A percentile compares a stretch with the other conserved stretches of the same genome.
Evolutionary conservation across 208 protist species (phyloP).

Genomic region (Acanthamoeba healyi): DNA sequence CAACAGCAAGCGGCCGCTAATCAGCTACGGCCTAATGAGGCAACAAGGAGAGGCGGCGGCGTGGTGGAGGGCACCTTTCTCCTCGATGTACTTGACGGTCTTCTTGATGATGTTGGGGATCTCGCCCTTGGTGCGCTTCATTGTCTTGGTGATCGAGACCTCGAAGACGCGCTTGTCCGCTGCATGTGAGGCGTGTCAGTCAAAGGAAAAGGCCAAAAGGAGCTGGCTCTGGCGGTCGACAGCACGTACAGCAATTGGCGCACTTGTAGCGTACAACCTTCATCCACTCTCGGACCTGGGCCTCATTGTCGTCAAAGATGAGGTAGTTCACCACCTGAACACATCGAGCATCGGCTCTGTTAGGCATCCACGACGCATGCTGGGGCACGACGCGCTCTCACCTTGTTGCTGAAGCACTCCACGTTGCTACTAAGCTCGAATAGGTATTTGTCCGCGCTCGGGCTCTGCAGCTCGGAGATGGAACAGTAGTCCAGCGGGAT

Average conservation of each 20-base stretch:
- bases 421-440: slow-evolving; percentile 26
- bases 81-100: slow-evolving; percentile 37
- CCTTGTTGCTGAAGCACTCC: slow-evolving; percentile 27
- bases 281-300: slow-evolving; percentile 53
- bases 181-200: not conserved
- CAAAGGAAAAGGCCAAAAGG: too few species aligned
- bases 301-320: slow-evolving; percentile 52
- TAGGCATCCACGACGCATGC: not conserved
- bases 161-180: slow-evolving; percentile 55
- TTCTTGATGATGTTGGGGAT: slow-evolving; percentile 34
- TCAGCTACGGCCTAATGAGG: too few species aligned
- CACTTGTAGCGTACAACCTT: slow-evolving; percentile 60
- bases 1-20: too few species aligned
- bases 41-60: too few species aligned
- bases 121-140: slow-evolving; percentile 26
- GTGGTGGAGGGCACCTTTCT: not conserved
- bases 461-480: slow-evolving; percentile 37
- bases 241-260: slow-evolving; percentile 61
- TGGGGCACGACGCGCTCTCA: not conserved
- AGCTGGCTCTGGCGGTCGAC: too few species aligned
- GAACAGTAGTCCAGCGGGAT: slow-evolving; percentile 55
- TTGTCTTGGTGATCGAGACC: slow-evolving; percentile 4
- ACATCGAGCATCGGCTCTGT: too few species aligned
- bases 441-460: not conserved
- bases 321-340: not conserved